phyloP scores from a whole-genome alignment of 1,284 basidiomycete genomes.

The Trichosporon asahii region DNA sequence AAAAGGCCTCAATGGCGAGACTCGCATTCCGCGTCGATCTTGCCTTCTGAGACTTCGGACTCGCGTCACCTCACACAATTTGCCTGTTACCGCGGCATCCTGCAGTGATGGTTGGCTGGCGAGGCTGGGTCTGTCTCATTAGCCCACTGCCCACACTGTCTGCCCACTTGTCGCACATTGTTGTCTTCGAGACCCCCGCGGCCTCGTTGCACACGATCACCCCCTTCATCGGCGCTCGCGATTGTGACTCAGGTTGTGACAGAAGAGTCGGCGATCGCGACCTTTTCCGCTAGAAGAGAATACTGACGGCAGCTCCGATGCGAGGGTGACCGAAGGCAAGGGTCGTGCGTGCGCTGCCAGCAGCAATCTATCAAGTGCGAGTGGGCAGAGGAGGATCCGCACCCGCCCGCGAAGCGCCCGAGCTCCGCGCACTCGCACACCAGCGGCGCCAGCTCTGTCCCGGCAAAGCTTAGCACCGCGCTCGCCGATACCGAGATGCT shows the following conservation, averaged over 20 bases:
- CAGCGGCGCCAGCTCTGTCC: not conserved
- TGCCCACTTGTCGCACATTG: not conserved
- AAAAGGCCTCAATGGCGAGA: not conserved
- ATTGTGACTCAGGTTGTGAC: not conserved
- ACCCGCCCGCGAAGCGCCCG: not conserved
- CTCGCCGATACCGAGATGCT: slow-evolving; percentile 13
- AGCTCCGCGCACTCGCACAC: not conserved
- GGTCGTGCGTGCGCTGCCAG: slow-evolving; percentile 13
- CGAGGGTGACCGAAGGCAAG: slow-evolving; percentile 7
- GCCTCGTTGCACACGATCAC: too few species aligned
- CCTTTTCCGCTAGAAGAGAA: not conserved
- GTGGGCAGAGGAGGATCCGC: not conserved
- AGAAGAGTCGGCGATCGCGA: not conserved
- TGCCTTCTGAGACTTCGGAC: not conserved
- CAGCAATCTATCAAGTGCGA: slow-evolving; percentile 4
- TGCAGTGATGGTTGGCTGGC: not conserved
- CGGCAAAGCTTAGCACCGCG: not conserved
- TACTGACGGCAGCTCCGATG: slow-evolving; percentile 12
- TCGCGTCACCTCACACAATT: not conserved
- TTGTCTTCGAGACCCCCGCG: too few species aligned
- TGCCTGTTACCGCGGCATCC: not conserved
- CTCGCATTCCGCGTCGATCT: not conserved
- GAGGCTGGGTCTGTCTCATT: not conserved
- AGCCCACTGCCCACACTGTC: not conserved
- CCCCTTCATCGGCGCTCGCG: too few species aligned